Conservation (phyloP, 805 yeast species). For the Pichia heedii region DNA sequence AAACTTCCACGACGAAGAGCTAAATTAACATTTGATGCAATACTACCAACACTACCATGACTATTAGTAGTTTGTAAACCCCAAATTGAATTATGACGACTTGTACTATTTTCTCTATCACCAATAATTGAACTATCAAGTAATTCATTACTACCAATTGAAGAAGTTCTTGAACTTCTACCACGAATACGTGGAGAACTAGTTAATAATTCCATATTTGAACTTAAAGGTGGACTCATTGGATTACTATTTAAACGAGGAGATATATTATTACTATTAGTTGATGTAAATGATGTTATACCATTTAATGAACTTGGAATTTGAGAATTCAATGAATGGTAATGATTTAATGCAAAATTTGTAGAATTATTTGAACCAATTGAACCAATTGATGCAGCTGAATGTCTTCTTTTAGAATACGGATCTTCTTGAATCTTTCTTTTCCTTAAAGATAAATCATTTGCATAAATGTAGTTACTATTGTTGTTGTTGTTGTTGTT, state of each 20-base stretch:
- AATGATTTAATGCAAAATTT: slow-evolving; percentile 17
- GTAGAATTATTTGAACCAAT: slow-evolving; percentile 1
- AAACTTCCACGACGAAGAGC: slow-evolving; percentile 6
- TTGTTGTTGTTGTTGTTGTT: background rate
- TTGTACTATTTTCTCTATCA: slow-evolving; percentile 3
- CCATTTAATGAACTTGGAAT: slow-evolving; percentile 1
- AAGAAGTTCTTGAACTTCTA: slow-evolving; percentile 11
- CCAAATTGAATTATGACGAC: slow-evolving; percentile 11
- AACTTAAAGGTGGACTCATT: slow-evolving; percentile 3
- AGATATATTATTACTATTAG: background rate
- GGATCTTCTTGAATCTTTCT: slow-evolving; percentile 22
- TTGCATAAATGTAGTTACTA: slow-evolving; percentile 10
- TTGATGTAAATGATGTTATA: slow-evolving; percentile 2
- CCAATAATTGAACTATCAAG: slow-evolving; percentile 1
- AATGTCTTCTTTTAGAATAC: slow-evolving; percentile 21
- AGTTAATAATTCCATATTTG: slow-evolving; percentile 3
- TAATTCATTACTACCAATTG: slow-evolving; percentile 9
- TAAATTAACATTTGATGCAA: background rate
- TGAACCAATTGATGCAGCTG: slow-evolving; percentile 23
- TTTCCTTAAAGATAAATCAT: slow-evolving; percentile 18
- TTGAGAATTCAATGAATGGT: slow-evolving; percentile 18
- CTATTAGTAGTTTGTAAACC: slow-evolving; percentile 1
- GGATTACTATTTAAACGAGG: background rate
- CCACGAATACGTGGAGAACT: slow-evolving; percentile 8
- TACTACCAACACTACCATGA: slow-evolving; percentile 2